These are phyloP conservation scores for Pistacia atlantica DNA, from an alignment of 345 rosid species.

Conservation along the genomic window DNA sequence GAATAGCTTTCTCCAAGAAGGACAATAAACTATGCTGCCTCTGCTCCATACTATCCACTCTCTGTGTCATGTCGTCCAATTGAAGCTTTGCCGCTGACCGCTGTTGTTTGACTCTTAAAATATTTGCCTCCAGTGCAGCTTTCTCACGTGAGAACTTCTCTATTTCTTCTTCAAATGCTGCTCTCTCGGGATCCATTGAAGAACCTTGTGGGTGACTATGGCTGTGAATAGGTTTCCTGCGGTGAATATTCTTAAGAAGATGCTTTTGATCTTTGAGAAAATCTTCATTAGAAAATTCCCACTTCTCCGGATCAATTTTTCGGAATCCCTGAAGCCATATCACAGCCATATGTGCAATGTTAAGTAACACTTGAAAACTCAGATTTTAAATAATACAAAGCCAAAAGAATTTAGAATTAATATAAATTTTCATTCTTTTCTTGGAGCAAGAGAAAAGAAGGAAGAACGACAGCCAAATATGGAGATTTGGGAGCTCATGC, in stretches of 20 bases:
- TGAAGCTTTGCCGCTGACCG: conserved; percentile 59
- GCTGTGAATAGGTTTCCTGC: conserved; percentile 92
- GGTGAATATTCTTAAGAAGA: conserved; percentile 85
- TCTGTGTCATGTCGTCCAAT: conserved; percentile 55
- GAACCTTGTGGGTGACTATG: conserved; percentile 71
- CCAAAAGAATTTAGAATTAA: not conserved
- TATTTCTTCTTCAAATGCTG: conserved; percentile 64
- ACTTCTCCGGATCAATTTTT: conserved; percentile 86
- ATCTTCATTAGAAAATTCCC: conserved; percentile 94
- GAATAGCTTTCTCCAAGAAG: conserved; percentile 59
- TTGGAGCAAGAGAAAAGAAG: not conserved
- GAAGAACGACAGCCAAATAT: not conserved
- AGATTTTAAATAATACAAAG: not conserved
- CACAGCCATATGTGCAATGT: conserved; percentile 8
- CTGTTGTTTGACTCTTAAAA: conserved; percentile 55
- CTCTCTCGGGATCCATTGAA: conserved; percentile 65
- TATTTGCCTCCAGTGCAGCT: conserved; percentile 62
- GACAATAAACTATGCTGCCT: conserved; percentile 65
- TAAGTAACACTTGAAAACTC: not conserved
- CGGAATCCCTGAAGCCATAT: conserved; percentile 71
- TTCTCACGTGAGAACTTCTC: conserved; percentile 74
- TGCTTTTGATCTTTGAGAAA: conserved; percentile 84
- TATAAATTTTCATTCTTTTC: not conserved
- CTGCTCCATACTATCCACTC: conserved; percentile 56
- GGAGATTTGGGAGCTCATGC: conserved; percentile 7